Evolutionary conservation across 2,329 filamentous ascomycete genomes (phyloP).

Genomic region (Pezicula neosporulosa): DNA sequence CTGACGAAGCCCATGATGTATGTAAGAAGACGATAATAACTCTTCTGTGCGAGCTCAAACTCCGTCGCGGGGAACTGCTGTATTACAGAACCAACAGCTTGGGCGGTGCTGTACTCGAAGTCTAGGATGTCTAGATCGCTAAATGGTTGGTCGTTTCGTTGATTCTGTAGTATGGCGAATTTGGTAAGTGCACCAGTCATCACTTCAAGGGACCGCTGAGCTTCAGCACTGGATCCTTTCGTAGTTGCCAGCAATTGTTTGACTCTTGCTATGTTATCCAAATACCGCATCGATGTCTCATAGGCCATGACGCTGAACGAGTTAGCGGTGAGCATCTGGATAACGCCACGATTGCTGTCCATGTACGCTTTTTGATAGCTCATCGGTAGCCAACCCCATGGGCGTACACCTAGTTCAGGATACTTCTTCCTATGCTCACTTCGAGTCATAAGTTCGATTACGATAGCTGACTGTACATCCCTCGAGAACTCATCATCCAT

Average conservation of each 20-base stretch:
- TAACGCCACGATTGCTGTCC: slow-evolving; percentile 4
- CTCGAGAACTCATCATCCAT: slow-evolving; percentile 12
- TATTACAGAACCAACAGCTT: not conserved
- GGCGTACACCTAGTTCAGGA: slow-evolving; percentile 1
- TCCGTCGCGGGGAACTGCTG: slow-evolving; percentile 10
- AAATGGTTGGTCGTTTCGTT: slow-evolving; percentile 4
- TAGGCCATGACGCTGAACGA: slow-evolving; percentile 18
- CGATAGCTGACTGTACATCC: slow-evolving; percentile 11
- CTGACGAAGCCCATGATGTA: slow-evolving; percentile 16
- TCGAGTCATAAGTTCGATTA: slow-evolving; percentile 8
- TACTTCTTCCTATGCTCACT: slow-evolving; percentile 4
- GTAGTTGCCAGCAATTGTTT: slow-evolving; percentile 5
- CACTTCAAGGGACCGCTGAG: slow-evolving; percentile 6
- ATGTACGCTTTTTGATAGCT: slow-evolving; percentile 3
- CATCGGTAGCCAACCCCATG: slow-evolving; percentile 11
- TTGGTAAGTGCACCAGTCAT: slow-evolving; percentile 10
- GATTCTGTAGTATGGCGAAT: slow-evolving; percentile 14
- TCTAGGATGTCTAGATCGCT: slow-evolving; percentile 17
- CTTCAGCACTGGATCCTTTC: slow-evolving; percentile 7
- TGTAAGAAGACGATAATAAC: slow-evolving; percentile 13
- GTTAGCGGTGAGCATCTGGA: slow-evolving; percentile 4
- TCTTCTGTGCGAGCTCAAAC: slow-evolving; percentile 13
- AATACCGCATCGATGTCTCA: slow-evolving; percentile 12
- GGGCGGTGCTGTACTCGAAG: slow-evolving; percentile 12
- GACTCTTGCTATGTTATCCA: slow-evolving; percentile 10